phyloP scores from a whole-genome alignment of 306 rosid species.

The Oxytropis ochrocephala region DNA sequence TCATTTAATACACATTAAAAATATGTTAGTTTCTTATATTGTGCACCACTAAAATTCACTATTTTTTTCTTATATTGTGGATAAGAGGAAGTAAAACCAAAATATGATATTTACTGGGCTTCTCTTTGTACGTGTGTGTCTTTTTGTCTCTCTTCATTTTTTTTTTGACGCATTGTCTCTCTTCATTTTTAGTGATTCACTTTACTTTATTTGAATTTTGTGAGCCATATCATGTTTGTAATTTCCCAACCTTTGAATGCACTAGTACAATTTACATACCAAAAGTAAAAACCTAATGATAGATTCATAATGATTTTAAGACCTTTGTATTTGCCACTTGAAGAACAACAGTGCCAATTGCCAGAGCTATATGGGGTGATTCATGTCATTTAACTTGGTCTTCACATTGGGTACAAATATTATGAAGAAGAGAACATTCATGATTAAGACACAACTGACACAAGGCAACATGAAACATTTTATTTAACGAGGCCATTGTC shows the following conservation, averaged over 20 bases:
- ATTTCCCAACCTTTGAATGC: background rate
- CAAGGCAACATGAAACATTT: background rate
- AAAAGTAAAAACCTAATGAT: background rate
- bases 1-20: too few relatives aligned
- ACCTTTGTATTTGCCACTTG: background rate
- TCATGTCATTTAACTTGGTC: constrained; percentile 1
- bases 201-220: background rate
- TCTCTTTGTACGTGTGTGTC: too few relatives aligned
- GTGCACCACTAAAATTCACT: too few relatives aligned
- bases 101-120: too few relatives aligned
- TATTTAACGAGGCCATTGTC: background rate
- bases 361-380: background rate
- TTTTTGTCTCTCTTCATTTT: too few relatives aligned
- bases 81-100: too few relatives aligned
- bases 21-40: too few relatives aligned
- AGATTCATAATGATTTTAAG: constrained; percentile 7
- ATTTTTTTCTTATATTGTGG: too few relatives aligned
- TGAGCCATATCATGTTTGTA: background rate
- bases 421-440: background rate
- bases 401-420: background rate
- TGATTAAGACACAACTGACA: background rate
- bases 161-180: too few relatives aligned
- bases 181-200: background rate
- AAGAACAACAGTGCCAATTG: background rate
- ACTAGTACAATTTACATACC: background rate